phyloP scores from a whole-genome alignment of 2,329 filamentous ascomycete species.

The Colletotrichum sojae region DNA sequence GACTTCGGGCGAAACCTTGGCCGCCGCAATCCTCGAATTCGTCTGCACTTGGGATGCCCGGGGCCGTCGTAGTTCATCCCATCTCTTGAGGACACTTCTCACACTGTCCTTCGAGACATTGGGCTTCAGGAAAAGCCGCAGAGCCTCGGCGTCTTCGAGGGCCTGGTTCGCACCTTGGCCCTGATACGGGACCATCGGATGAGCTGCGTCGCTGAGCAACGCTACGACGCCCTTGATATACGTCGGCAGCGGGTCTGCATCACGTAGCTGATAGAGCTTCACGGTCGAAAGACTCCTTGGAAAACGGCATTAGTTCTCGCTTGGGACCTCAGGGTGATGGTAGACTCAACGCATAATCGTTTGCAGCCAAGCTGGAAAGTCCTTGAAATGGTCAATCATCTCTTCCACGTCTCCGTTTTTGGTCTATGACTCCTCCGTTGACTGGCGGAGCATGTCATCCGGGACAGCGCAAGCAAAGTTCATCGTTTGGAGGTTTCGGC shows the following conservation, averaged over 20 bases:
- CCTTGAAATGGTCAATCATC: constrained; percentile 1
- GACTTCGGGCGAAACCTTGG: background rate
- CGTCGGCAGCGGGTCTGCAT: background rate
- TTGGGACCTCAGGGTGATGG: no score
- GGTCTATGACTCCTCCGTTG: background rate
- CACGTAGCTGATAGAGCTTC: constrained; percentile 10
- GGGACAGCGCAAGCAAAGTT: constrained; percentile 15
- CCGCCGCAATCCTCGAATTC: constrained; percentile 7
- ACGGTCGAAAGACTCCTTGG: background rate
- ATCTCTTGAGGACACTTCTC: background rate
- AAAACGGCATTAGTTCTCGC: background rate
- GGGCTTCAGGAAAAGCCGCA: background rate
- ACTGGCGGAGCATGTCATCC: background rate
- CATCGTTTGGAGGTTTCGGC: background rate
- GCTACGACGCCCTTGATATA: background rate
- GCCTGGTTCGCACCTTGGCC: constrained; percentile 25
- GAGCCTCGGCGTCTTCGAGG: constrained; percentile 12
- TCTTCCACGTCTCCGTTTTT: background rate
- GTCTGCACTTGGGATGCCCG: background rate
- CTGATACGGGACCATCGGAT: constrained; percentile 25
- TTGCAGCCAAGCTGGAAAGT: constrained; percentile 15
- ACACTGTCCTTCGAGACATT: background rate
- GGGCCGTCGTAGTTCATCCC: background rate
- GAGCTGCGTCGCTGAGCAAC: constrained; percentile 12
- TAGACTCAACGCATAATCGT: background rate